Base-by-base conservation (phyloP, 768 basidiomycete species). In the Pulveroboletus ravenelii region DNA sequence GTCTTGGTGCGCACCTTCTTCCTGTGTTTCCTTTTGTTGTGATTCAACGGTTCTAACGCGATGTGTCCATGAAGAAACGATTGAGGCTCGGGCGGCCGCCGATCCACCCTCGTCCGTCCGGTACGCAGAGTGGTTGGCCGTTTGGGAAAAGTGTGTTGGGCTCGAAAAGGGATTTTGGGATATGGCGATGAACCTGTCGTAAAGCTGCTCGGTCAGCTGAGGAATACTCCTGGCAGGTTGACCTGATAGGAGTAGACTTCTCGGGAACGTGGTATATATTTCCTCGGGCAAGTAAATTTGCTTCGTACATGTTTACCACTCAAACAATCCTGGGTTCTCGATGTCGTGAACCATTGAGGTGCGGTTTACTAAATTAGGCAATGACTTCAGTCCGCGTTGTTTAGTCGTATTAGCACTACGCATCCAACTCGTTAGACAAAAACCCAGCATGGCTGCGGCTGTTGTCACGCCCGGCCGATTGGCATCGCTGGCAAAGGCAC, bases 101-200 rank as follows among this genome's bases (percentile, higher is more conserved):
- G 81, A 87, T 51, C 82, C 87, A 2, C 87, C 90, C 0, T 87
- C 85, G 0, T 63, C 72, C 0, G 58, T 52, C 14, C 74, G 83
- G 31, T 73, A 89, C 27, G 72, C 72, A 3, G 85, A 88, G 60
- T 88, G 92, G 79, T 68, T 72, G 43, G 61, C 68, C 15, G 79
- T 92, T 3, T 95, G 91, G 88, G 75, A 80, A 61, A 79, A 78
- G 47, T 90, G 89, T 61, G 83, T 88, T 0, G 66, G 70, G 41
- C 72, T 96, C 41, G 93, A 97, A 70, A 86, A 81, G 57, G 80
- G 77, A 0, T 95, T 95, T 64, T 97, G 93, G 93, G 88, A 94
- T 41, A 81, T 81, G 74, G 80, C 79, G 5, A 62, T 84, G 58
- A 53, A 59, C 17, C 37, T 58, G 29, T 49, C 48, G 6, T 59